These are phyloP conservation scores for Catharanthus roseus DNA, from an alignment of 257 asterid genomes.

Conservation along the genomic window DNA sequence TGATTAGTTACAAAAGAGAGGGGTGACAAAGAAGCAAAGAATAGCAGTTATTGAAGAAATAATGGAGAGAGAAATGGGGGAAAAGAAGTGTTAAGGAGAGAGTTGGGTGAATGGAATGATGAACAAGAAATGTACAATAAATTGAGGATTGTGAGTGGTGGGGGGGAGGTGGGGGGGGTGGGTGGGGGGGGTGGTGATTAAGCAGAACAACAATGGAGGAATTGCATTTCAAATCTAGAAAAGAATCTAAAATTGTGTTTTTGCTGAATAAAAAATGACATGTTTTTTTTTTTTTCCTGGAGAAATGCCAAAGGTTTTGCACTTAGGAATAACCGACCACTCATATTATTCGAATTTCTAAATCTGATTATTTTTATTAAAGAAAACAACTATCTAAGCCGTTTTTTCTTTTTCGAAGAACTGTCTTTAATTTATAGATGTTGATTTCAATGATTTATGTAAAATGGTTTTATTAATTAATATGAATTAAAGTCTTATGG, in stretches of 20 bases:
- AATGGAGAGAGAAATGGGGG: not conserved
- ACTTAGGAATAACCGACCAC: not conserved
- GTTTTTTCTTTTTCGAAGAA: too few species aligned
- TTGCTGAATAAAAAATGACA: too few species aligned
- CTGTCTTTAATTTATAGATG: too few species aligned
- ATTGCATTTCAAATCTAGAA: slow-evolving; percentile 9
- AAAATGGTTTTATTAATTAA: too few species aligned
- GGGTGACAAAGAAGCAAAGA: slow-evolving; percentile 26
- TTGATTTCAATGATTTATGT: too few species aligned
- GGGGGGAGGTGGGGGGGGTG: too few species aligned
- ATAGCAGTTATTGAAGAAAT: slow-evolving; percentile 15
- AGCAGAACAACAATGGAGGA: not conserved
- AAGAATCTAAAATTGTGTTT: slow-evolving; percentile 11
- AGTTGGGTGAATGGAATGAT: slow-evolving; percentile 13
- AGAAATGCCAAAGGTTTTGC: too few species aligned
- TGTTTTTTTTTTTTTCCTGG: too few species aligned
- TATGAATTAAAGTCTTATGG: too few species aligned
- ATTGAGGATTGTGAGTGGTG: not conserved
- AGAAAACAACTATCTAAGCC: too few species aligned
- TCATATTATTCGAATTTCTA: not conserved
- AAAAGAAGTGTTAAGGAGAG: not conserved
- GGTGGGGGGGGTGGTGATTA: not conserved
- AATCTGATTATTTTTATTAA: too few species aligned
- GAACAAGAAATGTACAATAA: slow-evolving; percentile 3
- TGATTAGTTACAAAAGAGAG: slow-evolving; percentile 14